phyloP scores from a whole-genome alignment of 495 filamentous ascomycete genomes.

The Trichocladium antarcticum region DNA sequence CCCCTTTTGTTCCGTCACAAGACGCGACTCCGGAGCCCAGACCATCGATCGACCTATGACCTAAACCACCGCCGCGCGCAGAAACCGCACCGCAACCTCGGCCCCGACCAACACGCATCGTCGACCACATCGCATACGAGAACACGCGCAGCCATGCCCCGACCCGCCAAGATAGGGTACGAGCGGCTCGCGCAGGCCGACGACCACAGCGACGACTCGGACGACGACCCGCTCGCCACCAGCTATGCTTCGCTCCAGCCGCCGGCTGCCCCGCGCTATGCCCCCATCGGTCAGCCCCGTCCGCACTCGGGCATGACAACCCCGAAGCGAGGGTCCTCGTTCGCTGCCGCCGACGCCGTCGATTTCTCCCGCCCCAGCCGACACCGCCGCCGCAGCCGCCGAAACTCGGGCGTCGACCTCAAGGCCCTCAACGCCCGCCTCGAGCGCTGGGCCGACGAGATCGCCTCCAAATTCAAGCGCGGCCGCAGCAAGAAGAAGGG shows the following conservation, averaged over 20 bases:
- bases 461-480: constrained; percentile 94
- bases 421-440: constrained; percentile 97
- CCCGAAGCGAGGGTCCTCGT: constrained; percentile 26
- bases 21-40: no score
- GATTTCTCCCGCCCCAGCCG: no score
- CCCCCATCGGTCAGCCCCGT: constrained; percentile 50
- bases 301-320: constrained; percentile 49
- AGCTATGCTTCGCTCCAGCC: constrained; percentile 47
- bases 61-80: no score
- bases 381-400: constrained; percentile 51
- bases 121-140: no score
- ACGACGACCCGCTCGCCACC: constrained; percentile 49
- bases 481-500: constrained; percentile 57
- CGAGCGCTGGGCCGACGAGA: constrained; percentile 96
- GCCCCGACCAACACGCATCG: background rate
- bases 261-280: constrained; percentile 57
- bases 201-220: constrained; percentile 73
- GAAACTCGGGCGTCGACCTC: constrained; percentile 86
- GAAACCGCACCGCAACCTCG: background rate
- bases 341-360: background rate
- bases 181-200: constrained; percentile 84
- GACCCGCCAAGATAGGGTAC: constrained; percentile 79
- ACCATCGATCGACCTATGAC: no score
- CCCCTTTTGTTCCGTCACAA: no score
- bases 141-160: constrained; percentile 9